These are phyloP conservation scores for Scutellaria baicalensis DNA, from an alignment of 257 asterid genomes.

Conservation along the genomic window DNA sequence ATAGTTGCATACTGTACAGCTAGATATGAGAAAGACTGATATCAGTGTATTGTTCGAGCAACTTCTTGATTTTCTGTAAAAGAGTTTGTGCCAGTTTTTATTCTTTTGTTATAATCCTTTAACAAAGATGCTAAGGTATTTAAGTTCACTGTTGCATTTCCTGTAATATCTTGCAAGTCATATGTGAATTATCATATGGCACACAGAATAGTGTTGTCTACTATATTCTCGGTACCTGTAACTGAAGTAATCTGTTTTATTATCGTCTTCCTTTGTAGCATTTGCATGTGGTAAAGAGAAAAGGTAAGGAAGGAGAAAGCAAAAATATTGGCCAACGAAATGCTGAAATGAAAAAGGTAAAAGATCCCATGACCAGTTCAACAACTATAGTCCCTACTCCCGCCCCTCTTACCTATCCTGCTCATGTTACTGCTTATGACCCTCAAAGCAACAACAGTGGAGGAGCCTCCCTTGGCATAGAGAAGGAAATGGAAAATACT, in stretches of 20 bases:
- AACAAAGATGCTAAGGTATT: background rate
- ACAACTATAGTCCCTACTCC: constrained; percentile 12
- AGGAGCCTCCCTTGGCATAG: constrained; percentile 14
- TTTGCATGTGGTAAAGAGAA: constrained; percentile 26
- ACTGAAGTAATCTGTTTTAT: background rate
- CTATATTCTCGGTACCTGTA: background rate
- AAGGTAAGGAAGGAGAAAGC: constrained; percentile 23
- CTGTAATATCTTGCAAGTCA: constrained; percentile 1
- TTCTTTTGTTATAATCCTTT: background rate
- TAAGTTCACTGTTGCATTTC: background rate
- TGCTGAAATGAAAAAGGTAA: constrained; percentile 21
- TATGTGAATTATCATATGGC: background rate
- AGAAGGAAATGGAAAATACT: constrained; percentile 12
- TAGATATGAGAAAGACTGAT: background rate
- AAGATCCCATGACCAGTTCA: constrained; percentile 2
- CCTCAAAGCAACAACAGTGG: constrained; percentile 1
- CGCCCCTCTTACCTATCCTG: constrained; percentile 13
- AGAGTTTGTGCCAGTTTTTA: background rate
- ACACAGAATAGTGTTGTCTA: background rate
- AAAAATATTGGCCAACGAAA: constrained; percentile 11
- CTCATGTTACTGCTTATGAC: constrained; percentile 21
- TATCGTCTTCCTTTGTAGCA: constrained; percentile 9
- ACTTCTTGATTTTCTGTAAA: background rate
- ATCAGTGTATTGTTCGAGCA: background rate
- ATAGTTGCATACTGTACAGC: background rate